Evolutionary conservation across 768 basidiomycete genomes (phyloP).

Genomic region (Lyophyllum shimeji): DNA sequence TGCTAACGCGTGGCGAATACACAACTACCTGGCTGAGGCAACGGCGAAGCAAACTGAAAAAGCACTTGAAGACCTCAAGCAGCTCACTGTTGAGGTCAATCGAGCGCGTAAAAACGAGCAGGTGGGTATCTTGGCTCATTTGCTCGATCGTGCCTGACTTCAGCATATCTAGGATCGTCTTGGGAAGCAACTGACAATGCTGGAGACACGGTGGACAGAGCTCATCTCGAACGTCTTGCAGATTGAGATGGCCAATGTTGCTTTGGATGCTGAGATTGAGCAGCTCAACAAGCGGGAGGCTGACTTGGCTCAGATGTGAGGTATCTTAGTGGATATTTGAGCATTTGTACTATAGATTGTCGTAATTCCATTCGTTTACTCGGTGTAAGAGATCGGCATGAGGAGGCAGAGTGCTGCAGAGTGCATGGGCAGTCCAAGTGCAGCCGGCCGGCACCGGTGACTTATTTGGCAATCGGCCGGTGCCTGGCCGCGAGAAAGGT

Average conservation of each 20-base stretch:
- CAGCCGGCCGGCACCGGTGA: constrained; percentile 15
- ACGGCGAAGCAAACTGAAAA: constrained; percentile 71
- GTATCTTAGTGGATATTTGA: not conserved
- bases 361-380: no score
- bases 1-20: constrained; percentile 87
- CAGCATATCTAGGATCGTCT: constrained; percentile 56
- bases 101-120: constrained; percentile 85
- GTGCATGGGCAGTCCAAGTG: not conserved
- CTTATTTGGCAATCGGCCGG: constrained; percentile 14
- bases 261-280: constrained; percentile 79
- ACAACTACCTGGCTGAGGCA: constrained; percentile 85
- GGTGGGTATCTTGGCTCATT: constrained; percentile 37
- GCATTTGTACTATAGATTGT: not conserved
- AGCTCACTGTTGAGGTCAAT: constrained; percentile 83
- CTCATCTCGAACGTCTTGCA: constrained; percentile 88
- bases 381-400: no score
- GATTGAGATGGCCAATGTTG: constrained; percentile 93
- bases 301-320: constrained; percentile 51
- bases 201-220: constrained; percentile 93
- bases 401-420: no score
- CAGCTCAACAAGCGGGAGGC: constrained; percentile 57
- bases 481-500: constrained; percentile 14
- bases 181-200: constrained; percentile 74
- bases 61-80: constrained; percentile 73
- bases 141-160: not conserved